Conservation (phyloP, 495 filamentous ascomycete genomes). For the Podospora didyma region DNA sequence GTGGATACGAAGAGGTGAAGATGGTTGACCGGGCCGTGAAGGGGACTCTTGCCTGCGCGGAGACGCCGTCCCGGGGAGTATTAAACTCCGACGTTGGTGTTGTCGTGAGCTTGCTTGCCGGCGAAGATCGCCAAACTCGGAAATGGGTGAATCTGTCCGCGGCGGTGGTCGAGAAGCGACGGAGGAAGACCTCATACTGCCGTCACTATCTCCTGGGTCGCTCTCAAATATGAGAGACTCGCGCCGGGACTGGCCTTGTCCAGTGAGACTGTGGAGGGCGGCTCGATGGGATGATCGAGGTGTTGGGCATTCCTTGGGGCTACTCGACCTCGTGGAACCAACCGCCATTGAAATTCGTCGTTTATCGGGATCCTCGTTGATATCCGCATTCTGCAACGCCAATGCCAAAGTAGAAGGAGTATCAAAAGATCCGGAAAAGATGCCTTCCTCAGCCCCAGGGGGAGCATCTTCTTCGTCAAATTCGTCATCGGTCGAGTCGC, state of each 20-base stretch:
- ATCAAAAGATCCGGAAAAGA: slow-evolving; percentile 53
- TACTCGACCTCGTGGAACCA: slow-evolving; percentile 71
- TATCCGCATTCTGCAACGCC: slow-evolving; percentile 47
- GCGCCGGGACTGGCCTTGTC: slow-evolving; percentile 62
- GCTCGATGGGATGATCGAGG: slow-evolving; percentile 84
- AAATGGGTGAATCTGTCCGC: slow-evolving; percentile 85
- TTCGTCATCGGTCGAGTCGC: slow-evolving; percentile 62
- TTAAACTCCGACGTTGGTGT: slow-evolving; percentile 77
- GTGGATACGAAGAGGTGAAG: slow-evolving; percentile 80
- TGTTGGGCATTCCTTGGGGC: slow-evolving; percentile 86
- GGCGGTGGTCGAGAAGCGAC: slow-evolving; percentile 57
- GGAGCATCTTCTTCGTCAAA: slow-evolving; percentile 24
- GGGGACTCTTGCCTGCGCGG: slow-evolving; percentile 86
- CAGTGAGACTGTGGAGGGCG: slow-evolving; percentile 51
- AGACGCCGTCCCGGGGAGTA: slow-evolving; percentile 68
- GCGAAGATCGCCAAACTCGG: slow-evolving; percentile 69
- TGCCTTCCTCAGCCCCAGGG: slow-evolving; percentile 39
- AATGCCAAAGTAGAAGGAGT: slow-evolving; percentile 53
- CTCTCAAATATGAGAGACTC: slow-evolving; percentile 73
- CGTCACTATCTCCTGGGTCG: slow-evolving; percentile 78
- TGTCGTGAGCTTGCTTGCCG: slow-evolving; percentile 67
- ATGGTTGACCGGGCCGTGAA: slow-evolving; percentile 64
- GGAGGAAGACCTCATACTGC: slow-evolving; percentile 79
- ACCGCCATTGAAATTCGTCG: slow-evolving; percentile 40
- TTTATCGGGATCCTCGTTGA: slow-evolving; percentile 35